A percentile compares a stretch with the other conserved stretches of the same genome.
Evolutionary conservation across 164 flowering plant species (phyloP).

Genomic region (Piper betle): DNA sequence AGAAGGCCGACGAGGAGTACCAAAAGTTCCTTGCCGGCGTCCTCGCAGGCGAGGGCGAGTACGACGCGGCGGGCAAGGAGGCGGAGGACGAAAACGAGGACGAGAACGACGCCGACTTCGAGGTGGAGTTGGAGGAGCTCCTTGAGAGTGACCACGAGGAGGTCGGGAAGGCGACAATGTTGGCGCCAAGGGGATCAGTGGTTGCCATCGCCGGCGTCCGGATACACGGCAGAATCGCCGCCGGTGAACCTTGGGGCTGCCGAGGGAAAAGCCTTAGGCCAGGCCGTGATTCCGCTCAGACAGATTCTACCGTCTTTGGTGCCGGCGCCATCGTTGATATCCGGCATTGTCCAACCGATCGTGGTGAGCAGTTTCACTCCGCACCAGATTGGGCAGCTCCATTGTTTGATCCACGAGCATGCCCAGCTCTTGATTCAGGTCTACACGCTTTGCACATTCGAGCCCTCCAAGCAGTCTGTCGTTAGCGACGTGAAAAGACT

Average conservation of each 20-base stretch:
- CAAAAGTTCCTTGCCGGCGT: conserved; percentile 88
- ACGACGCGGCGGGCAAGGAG: conserved; percentile 37
- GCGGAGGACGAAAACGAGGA: conserved; percentile 50
- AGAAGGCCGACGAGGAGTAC: conserved; percentile 85
- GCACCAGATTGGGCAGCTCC: conserved; percentile 76
- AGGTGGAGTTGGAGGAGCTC: conserved; percentile 86
- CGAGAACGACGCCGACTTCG: conserved; percentile 96
- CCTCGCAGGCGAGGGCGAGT: conserved; percentile 45
- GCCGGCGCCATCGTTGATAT: conserved; percentile 8
- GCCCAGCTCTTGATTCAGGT: conserved; percentile 88
- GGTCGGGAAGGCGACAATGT: background rate
- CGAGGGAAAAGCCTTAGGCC: conserved; percentile 28
- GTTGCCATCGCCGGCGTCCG: conserved; percentile 28
- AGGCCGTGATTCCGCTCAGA: conserved; percentile 48
- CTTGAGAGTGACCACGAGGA: conserved; percentile 70
- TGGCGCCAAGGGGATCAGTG: conserved; percentile 14
- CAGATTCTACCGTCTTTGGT: conserved; percentile 44
- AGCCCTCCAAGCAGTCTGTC: conserved; percentile 51
- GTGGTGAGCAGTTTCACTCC: conserved; percentile 45
- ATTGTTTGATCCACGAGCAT: conserved; percentile 82
- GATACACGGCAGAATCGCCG: conserved; percentile 64
- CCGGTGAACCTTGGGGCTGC: conserved; percentile 22
- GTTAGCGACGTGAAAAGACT: conserved; percentile 46
- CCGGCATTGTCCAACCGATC: conserved; percentile 10
- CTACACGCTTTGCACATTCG: conserved; percentile 63